Percentiles rank a stretch among this genome's conserved stretches.
Evolutionary conservation across 768 basidiomycete species (phyloP).

Genomic region (Tephrocybe rancida): DNA sequence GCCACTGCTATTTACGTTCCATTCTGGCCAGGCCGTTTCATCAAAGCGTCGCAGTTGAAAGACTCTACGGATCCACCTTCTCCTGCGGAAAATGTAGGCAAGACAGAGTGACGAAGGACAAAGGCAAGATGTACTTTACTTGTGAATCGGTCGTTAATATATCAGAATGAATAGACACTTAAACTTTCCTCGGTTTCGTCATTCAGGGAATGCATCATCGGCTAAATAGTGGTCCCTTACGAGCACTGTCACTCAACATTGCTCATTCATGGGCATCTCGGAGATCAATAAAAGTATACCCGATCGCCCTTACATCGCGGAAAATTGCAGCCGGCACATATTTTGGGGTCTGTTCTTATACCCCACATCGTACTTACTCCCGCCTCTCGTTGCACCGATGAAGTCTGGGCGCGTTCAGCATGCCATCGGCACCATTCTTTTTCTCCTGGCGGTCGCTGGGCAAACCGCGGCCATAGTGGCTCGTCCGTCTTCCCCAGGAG

Average conservation of each 20-base stretch:
- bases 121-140: not conserved
- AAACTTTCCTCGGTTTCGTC: not conserved
- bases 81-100: not conserved
- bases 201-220: too few relatives aligned
- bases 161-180: not conserved
- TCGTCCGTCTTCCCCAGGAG: slow-evolving; percentile 26
- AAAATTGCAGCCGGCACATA: too few relatives aligned
- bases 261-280: too few relatives aligned
- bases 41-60: slow-evolving; percentile 16
- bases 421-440: not conserved
- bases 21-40: slow-evolving; percentile 73
- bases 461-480: not conserved
- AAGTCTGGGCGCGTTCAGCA: not conserved
- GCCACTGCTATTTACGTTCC: slow-evolving; percentile 56
- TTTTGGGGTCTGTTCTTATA: too few relatives aligned
- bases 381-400: not conserved
- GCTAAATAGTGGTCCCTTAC: too few relatives aligned
- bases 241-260: too few relatives aligned
- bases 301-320: too few relatives aligned
- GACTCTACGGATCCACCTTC: not conserved
- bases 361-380: too few relatives aligned
- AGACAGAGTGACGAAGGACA: not conserved
- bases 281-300: too few relatives aligned
- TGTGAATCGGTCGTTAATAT: not conserved
- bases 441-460: not conserved